Evolutionary conservation across 305 asterid genomes (phyloP).

Genomic region (Fraxinus xanthoxyloides): DNA sequence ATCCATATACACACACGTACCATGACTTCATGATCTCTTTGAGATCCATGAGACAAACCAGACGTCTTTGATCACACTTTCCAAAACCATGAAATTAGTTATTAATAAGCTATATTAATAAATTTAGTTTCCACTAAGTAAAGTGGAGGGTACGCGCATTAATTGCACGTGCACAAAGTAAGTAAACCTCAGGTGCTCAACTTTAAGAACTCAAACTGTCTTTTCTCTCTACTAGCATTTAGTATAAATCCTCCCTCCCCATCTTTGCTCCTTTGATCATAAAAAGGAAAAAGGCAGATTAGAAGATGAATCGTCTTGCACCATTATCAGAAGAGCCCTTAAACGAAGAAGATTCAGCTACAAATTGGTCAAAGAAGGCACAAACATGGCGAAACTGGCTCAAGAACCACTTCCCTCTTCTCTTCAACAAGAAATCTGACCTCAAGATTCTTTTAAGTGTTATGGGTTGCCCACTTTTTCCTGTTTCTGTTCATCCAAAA

Average conservation of each 20-base stretch:
- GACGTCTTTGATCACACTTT: background rate
- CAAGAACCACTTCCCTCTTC: conserved; percentile 46
- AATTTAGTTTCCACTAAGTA: background rate
- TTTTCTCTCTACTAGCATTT: background rate
- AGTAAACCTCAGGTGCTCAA: conserved; percentile 12
- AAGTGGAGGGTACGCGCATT: conserved; percentile 20
- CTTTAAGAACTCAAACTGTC: conserved; percentile 12
- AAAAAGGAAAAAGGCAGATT: background rate
- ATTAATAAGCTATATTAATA: background rate
- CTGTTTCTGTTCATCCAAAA: conserved; percentile 44
- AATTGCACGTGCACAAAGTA: conserved; percentile 25
- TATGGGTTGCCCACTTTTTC: conserved; percentile 84
- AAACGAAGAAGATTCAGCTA: conserved; percentile 36
- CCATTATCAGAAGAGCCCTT: conserved; percentile 72
- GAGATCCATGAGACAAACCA: background rate
- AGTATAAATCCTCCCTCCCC: background rate
- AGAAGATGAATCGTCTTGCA: conserved; percentile 60
- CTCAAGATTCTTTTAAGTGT: conserved; percentile 67
- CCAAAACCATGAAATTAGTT: background rate
- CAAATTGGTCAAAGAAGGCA: conserved; percentile 34
- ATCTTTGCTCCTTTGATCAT: background rate
- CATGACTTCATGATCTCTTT: background rate
- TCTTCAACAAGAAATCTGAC: conserved; percentile 66
- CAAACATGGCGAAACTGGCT: conserved; percentile 63
- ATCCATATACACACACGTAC: background rate